phyloP scores from a whole-genome alignment of 2,329 filamentous ascomycete species.

The Colletotrichum simmondsii region DNA sequence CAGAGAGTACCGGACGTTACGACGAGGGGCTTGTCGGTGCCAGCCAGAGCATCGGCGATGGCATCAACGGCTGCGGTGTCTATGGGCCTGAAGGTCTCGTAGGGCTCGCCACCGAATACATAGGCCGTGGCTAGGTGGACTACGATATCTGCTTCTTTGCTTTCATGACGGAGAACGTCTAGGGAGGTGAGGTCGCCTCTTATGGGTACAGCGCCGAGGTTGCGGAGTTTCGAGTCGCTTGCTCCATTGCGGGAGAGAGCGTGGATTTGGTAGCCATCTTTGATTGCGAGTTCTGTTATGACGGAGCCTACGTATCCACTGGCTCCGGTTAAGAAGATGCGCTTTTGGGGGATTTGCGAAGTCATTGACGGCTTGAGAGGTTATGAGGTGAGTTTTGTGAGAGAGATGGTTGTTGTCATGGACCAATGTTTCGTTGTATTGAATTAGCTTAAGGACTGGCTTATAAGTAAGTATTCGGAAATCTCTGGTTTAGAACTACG shows the following conservation, averaged over 20 bases:
- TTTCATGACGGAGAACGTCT: conserved; percentile 49
- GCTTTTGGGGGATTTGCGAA: neutral
- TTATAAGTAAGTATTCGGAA: neutral
- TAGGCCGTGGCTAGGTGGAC: conserved; percentile 53
- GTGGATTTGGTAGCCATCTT: conserved; percentile 50
- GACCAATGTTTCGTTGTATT: too few relatives aligned
- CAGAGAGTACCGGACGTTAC: conserved; percentile 46
- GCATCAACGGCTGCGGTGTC: conserved; percentile 50
- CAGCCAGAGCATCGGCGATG: conserved; percentile 45
- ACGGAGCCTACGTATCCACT: conserved; percentile 50
- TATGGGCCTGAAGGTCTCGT: conserved; percentile 38
- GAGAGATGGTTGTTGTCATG: neutral
- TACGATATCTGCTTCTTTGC: conserved; percentile 52
- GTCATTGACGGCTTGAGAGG: neutral
- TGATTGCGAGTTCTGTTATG: conserved; percentile 48
- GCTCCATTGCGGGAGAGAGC: conserved; percentile 38
- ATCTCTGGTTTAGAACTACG: neutral
- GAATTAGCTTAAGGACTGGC: neutral
- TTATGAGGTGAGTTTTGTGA: neutral
- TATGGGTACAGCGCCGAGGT: conserved; percentile 50
- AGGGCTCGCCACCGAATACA: conserved; percentile 42
- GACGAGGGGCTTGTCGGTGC: conserved; percentile 48
- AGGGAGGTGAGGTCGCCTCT: conserved; percentile 52
- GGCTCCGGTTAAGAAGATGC: conserved; percentile 52
- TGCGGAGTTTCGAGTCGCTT: conserved; percentile 47